Evolutionary conservation across 2,329 filamentous ascomycete genomes (phyloP).

Genomic region (Penicillium paneum): DNA sequence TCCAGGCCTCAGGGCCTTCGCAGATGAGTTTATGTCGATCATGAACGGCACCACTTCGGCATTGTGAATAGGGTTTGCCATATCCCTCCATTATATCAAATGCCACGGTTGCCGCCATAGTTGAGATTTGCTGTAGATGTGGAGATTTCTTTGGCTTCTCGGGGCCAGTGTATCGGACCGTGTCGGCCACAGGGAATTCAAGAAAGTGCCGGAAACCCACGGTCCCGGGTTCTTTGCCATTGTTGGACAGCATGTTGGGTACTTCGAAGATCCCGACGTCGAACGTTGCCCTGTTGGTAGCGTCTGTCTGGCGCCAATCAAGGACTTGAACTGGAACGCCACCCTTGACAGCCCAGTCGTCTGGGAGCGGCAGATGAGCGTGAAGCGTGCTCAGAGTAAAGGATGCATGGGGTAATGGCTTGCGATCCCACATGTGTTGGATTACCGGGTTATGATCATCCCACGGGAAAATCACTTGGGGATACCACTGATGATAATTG

Average conservation of each 20-base stretch:
- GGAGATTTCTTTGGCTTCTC: conserved; percentile 18
- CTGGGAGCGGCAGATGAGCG: conserved; percentile 44
- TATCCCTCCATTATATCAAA: conserved; percentile 37
- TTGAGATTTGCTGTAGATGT: conserved; percentile 23
- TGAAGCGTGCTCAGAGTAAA: conserved; percentile 44
- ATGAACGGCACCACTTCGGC: conserved; percentile 33
- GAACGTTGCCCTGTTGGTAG: conserved; percentile 39
- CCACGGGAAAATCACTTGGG: conserved; percentile 46
- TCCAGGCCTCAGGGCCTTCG: conserved; percentile 42
- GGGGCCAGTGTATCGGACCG: conserved; percentile 23
- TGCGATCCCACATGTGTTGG: conserved; percentile 42
- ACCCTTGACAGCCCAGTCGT: conserved; percentile 32
- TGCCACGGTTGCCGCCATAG: conserved; percentile 29
- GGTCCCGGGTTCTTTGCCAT: conserved; percentile 47
- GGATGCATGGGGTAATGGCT: conserved; percentile 40
- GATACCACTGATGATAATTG: conserved; percentile 39
- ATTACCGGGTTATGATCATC: conserved; percentile 39
- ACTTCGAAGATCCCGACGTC: conserved; percentile 47
- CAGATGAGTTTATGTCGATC: conserved; percentile 38
- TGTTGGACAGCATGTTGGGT: conserved; percentile 48
- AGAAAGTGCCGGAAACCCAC: conserved; percentile 49
- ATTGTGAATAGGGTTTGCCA: conserved; percentile 36
- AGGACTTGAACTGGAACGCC: conserved; percentile 26
- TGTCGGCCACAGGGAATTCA: conserved; percentile 45
- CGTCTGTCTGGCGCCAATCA: conserved; percentile 25